phyloP scores from a whole-genome alignment of 768 basidiomycete species.

The Glaciozyma antarctica region DNA sequence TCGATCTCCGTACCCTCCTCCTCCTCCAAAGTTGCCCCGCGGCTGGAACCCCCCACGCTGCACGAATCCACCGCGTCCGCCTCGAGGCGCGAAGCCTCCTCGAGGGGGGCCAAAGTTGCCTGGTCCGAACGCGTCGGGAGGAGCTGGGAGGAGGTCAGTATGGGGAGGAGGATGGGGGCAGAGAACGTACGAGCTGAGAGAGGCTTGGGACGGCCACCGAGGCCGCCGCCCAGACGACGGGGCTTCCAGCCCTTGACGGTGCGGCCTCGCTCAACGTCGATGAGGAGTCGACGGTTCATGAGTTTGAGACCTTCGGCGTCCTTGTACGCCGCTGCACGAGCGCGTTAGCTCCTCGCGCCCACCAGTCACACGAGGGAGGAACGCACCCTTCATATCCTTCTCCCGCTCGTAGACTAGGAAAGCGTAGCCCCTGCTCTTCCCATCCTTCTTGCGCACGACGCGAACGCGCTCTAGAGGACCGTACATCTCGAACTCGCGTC shows the following conservation, averaged over 20 bases:
- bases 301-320: conserved; percentile 95
- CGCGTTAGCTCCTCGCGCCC: conserved; percentile 42
- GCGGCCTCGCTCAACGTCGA: conserved; percentile 95
- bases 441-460: conserved; percentile 70
- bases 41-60: conserved; percentile 34
- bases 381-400: conserved; percentile 94
- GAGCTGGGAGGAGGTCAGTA: conserved; percentile 45
- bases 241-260: conserved; percentile 99
- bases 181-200: neutral
- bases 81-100: conserved; percentile 22
- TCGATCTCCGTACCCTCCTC: conserved; percentile 15
- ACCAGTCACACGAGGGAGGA: conserved; percentile 16
- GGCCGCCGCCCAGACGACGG: conserved; percentile 86
- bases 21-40: conserved; percentile 1
- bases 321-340: conserved; percentile 67
- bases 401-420: conserved; percentile 97
- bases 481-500: conserved; percentile 89
- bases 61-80: conserved; percentile 39
- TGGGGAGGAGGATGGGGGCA: conserved; percentile 32
- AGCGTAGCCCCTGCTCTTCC: conserved; percentile 77
- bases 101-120: conserved; percentile 33
- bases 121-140: conserved; percentile 39
- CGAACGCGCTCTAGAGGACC: conserved; percentile 90
- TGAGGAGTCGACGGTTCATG: conserved; percentile 88
- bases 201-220: conserved; percentile 88